Base-by-base conservation (phyloP, 495 filamentous ascomycete species). In the Penicillium subrubescens region DNA sequence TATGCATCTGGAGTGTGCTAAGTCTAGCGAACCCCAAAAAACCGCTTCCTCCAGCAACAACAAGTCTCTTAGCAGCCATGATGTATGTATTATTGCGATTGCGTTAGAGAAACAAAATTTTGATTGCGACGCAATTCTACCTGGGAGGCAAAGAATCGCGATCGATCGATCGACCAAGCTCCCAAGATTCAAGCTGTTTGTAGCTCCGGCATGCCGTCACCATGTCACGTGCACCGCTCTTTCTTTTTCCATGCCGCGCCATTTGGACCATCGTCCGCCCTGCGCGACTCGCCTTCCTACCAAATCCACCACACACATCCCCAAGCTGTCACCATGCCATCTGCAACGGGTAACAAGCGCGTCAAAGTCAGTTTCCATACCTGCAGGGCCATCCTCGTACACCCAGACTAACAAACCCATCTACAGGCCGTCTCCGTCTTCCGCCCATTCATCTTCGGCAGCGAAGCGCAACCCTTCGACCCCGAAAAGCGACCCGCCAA, bases 1-100 rank as follows among this genome's bases (percentile, higher is more conserved):
- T 46, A 35, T 19, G 51, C 15, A 57, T 62, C 55, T 19, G 4
- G 46, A 1, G n/a, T 43, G 21, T 10, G 31, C 14, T 5, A 11
- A 41, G 33, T 15, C 15, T 14, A 5, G n/a, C 19, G 14, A 39
- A 77, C 75, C 75, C 89, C 46, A 99, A 77, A 73, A 99, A 99
- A n/a, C 95, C 95, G 71, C 89, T 97, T 58, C 95, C 95, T 58
- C 95, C 95, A 55, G 90, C 94, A 54, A 99, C 93, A 43, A 98
- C 87, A 15, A 99, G 77, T 71, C 84, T 86, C 79, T 90, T 95
- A 54, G 84, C 67, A 17, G 83, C 73, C 78, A 84, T 84, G 48
- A 2, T 71, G 23, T 41, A 64, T 69, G 15, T n/a, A 84, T 84
- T 82, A 83, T 83, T 44, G 7, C 10, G 33, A 52, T 79, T 83